phyloP scores from a whole-genome alignment of 2,329 filamentous ascomycete genomes.

The Diaporthe longicolla region DNA sequence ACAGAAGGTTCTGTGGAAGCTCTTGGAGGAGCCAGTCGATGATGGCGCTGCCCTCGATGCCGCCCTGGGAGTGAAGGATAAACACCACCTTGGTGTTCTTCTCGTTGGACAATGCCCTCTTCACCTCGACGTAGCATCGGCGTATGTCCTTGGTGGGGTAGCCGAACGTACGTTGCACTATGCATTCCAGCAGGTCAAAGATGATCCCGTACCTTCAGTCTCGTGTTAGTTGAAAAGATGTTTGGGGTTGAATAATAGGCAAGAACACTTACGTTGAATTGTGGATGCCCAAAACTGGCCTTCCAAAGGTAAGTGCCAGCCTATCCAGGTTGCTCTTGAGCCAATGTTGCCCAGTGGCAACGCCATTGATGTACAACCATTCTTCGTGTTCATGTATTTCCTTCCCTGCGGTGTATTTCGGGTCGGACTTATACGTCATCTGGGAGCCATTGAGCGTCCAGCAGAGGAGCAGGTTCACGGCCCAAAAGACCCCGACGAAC shows the following conservation, averaged over 20 bases:
- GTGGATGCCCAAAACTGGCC: constrained; percentile 80
- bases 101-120: constrained; percentile 74
- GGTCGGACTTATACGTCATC: constrained; percentile 66
- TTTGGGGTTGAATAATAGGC: neutral
- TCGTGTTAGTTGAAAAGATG: constrained; percentile 42
- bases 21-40: constrained; percentile 84
- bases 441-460: constrained; percentile 65
- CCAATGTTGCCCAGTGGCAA: constrained; percentile 75
- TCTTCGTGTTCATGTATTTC: constrained; percentile 66
- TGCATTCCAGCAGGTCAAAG: constrained; percentile 84
- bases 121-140: constrained; percentile 72
- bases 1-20: constrained; percentile 73
- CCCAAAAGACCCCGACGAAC: constrained; percentile 60
- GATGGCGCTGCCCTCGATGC: constrained; percentile 79
- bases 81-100: constrained; percentile 78
- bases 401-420: constrained; percentile 67
- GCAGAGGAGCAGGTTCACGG: constrained; percentile 66
- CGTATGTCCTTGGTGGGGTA: constrained; percentile 80
- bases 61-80: constrained; percentile 83
- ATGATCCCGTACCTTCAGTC: constrained; percentile 72
- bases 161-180: constrained; percentile 80
- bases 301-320: constrained; percentile 79
- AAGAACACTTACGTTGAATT: constrained; percentile 71
- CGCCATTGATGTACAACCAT: constrained; percentile 87
- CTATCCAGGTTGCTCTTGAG: constrained; percentile 79